A percentile compares a stretch with the other conserved stretches of the same genome.
Conservation (phyloP, 768 basidiomycete genomes). For the Lepiota brunneoincarnata region DNA sequence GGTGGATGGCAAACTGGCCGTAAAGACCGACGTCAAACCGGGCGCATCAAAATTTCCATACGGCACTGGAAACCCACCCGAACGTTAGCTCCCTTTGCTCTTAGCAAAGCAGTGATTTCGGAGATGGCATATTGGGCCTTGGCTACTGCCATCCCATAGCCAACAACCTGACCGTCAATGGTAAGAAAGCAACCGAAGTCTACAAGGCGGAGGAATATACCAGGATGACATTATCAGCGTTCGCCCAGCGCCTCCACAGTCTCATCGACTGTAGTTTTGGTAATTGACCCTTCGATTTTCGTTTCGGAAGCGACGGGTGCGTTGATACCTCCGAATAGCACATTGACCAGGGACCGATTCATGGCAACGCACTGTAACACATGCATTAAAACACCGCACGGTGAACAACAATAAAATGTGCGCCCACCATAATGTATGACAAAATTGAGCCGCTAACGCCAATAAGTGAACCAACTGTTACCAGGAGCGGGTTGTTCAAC, state of each 20-base stretch:
- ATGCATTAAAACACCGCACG: not conserved
- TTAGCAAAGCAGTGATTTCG: slow-evolving; percentile 73
- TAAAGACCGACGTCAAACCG: not conserved
- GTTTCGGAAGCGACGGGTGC: slow-evolving; percentile 51
- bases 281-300: slow-evolving; percentile 83
- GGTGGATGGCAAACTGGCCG: slow-evolving; percentile 74
- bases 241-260: slow-evolving; percentile 73
- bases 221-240: slow-evolving; percentile 82
- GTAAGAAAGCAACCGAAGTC: not conserved
- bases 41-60: not conserved
- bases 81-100: slow-evolving; percentile 73
- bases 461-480: slow-evolving; percentile 82
- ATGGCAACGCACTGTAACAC: slow-evolving; percentile 77
- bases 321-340: slow-evolving; percentile 84
- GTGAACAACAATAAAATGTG: not conserved
- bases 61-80: slow-evolving; percentile 35
- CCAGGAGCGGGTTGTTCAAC: slow-evolving; percentile 82
- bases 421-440: slow-evolving; percentile 85
- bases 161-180: slow-evolving; percentile 53
- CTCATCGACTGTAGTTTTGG: slow-evolving; percentile 77
- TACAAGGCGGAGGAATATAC: slow-evolving; percentile 32
- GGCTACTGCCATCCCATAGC: slow-evolving; percentile 91
- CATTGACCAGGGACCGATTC: slow-evolving; percentile 85
- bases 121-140: slow-evolving; percentile 82
- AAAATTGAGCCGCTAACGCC: slow-evolving; percentile 90